Conservation (phyloP, 208 protist genomes). For the Crithidia brevicula region DNA sequence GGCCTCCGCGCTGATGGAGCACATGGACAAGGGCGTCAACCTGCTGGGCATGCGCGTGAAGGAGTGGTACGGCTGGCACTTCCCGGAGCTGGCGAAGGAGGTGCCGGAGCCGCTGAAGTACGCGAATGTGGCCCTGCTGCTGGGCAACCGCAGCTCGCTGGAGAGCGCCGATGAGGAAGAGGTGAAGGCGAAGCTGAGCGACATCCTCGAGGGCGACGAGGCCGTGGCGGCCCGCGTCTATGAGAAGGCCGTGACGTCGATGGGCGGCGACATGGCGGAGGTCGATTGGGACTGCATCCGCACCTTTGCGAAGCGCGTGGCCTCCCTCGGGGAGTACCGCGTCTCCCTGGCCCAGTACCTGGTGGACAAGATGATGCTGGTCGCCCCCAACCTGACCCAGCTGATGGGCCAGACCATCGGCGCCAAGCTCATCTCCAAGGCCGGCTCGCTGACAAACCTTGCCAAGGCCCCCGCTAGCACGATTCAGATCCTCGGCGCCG, state of each 20-base stretch:
- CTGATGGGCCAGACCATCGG: constrained; percentile 99
- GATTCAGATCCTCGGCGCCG: constrained; percentile 99
- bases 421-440: constrained; percentile 98
- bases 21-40: constrained; percentile 99
- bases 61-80: constrained; percentile 99
- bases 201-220: constrained; percentile 87
- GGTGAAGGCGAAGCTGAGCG: constrained; percentile 72
- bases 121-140: constrained; percentile 89
- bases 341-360: constrained; percentile 95
- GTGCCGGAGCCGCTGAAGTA: constrained; percentile 97
- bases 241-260: constrained; percentile 95
- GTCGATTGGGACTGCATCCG: constrained; percentile 97
- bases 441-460: constrained; percentile 97
- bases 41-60: constrained; percentile 99
- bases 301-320: constrained; percentile 95
- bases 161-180: constrained; percentile 77
- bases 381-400: constrained; percentile 97
- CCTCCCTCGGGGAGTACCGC: constrained; percentile 94
- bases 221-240: constrained; percentile 85
- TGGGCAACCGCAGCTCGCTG: constrained; percentile 82
- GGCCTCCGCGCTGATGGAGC: constrained; percentile 97
- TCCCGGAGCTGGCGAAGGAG: constrained; percentile 98
- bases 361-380: constrained; percentile 95
- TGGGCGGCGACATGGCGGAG: constrained; percentile 97
- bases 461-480: constrained; percentile 99